Evolutionary conservation across 2,329 filamentous ascomycete species (phyloP).

Genomic region (Gaeumannomyces tritici): DNA sequence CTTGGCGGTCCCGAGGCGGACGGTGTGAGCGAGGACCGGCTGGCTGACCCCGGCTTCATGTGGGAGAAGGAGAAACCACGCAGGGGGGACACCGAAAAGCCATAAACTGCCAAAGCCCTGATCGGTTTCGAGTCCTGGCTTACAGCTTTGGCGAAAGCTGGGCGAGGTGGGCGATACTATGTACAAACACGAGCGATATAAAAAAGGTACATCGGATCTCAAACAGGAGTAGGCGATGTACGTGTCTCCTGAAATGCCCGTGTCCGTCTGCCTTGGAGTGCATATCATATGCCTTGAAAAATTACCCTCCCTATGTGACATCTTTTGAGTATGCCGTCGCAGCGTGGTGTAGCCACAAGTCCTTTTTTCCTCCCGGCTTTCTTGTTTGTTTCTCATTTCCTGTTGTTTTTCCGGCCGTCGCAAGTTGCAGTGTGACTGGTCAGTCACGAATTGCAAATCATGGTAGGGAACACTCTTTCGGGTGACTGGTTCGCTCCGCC

Average conservation of each 20-base stretch:
- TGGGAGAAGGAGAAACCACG: constrained; percentile 11
- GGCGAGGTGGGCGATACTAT: not conserved
- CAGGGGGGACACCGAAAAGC: not conserved
- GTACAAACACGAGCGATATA: not conserved
- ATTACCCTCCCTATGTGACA: too few species aligned
- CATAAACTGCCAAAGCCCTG: not conserved
- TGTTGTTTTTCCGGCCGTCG: too few species aligned
- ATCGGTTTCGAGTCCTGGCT: not conserved
- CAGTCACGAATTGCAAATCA: too few species aligned
- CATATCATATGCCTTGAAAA: too few species aligned
- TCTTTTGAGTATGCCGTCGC: too few species aligned
- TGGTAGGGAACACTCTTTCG: too few species aligned
- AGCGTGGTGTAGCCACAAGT: too few species aligned
- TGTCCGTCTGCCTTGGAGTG: too few species aligned
- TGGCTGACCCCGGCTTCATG: constrained; percentile 15
- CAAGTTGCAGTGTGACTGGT: too few species aligned
- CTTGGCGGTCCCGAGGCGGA: constrained; percentile 23
- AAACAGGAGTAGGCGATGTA: not conserved
- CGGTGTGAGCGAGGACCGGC: not conserved
- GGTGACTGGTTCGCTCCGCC: too few species aligned
- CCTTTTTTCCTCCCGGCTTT: too few species aligned
- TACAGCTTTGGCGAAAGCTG: not conserved
- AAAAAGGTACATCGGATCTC: not conserved
- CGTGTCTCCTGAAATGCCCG: not conserved
- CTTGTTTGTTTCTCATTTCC: too few species aligned